A percentile compares a stretch with the other conserved stretches of the same genome.
These are phyloP conservation scores for Stephanodiscus minutulus DNA, from an alignment of 108 stramenopile species.

Conservation along the genomic window DNA sequence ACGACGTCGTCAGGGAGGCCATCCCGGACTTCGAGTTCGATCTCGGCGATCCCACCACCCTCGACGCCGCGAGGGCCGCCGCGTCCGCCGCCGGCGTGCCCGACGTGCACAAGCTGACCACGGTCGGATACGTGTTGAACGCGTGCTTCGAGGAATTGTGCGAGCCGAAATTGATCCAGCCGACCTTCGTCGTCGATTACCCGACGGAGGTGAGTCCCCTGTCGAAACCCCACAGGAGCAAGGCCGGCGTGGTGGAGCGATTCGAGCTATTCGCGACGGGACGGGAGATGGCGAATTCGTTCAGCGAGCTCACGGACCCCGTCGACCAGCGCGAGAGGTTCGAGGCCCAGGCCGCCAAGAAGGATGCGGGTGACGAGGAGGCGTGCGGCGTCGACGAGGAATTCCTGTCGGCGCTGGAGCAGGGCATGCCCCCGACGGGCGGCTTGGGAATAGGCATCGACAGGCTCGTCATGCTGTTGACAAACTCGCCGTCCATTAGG, in stretches of 20 bases:
- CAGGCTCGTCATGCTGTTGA: constrained; percentile 96
- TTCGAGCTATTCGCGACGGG: constrained; percentile 98
- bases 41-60: constrained; percentile 61
- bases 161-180: constrained; percentile 94
- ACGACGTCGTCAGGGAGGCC: constrained; percentile 93
- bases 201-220: constrained; percentile 97
- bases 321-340: constrained; percentile 95
- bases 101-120: constrained; percentile 58
- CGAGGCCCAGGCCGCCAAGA: constrained; percentile 94
- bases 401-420: constrained; percentile 93
- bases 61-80: constrained; percentile 79
- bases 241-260: constrained; percentile 92
- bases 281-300: constrained; percentile 96
- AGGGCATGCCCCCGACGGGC: constrained; percentile 98
- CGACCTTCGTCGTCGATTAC: constrained; percentile 98
- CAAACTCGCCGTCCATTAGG: constrained; percentile 94
- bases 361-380: constrained; percentile 95
- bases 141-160: constrained; percentile 96
- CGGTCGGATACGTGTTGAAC: constrained; percentile 93
- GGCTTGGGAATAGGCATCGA: constrained; percentile 99
- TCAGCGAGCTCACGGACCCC: constrained; percentile 98
- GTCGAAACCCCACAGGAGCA: constrained; percentile 94
- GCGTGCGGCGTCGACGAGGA: constrained; percentile 98
- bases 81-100: constrained; percentile 76
- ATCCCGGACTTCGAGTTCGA: constrained; percentile 91